Evolutionary conservation across 2,329 filamentous ascomycete species (phyloP), one percentile per base, ranked within the genome.

Genomic region (Bipolaris sorokiniana): DNA sequence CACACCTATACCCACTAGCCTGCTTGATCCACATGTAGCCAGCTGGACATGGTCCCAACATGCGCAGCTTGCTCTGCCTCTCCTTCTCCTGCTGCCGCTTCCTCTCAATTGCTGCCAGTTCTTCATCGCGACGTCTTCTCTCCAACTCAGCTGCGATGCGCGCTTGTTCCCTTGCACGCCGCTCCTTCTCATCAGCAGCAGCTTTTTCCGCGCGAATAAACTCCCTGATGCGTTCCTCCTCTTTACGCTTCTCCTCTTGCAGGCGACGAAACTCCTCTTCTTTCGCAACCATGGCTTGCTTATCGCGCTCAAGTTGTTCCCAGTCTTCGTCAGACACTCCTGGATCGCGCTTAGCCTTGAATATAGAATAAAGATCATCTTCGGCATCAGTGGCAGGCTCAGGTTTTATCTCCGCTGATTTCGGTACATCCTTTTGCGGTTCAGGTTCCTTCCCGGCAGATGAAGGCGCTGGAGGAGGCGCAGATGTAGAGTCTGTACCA

Each of bases 1-100:
- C 80, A 75, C 89, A 91, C 5, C 86, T 73, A 71, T 86, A 91
- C 0, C 88, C 88, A 1, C 65, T 67, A 1, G 1, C 42, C 65
- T 88, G 82, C 63, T 83, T 85, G 28, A 89, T 85, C 89, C 89
- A 92, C 0, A 55, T 51, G 66, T 46, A 91, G 0, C 88, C 89
- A n/a, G 51, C 36, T 0, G 80, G 77, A 70, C 89, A 92, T 0
- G 73, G 48, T 0, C 88, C 88, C 77, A 85, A 78, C 1, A 63
- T 31, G 61, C 68, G 73, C 61, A 91, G 68, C 64, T 82, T 86
- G 36, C 67, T 61, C 73, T 83, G 80, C 10, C 64, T 72, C 58
- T 76, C 67, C 54, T 42, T 63, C 54, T 79, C 78, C 59, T 81
- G 75, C 61, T 78, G 70, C 2, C 76, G 71, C 2, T 68, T 68